Percentiles rank a stretch among this genome's conserved stretches.
Evolutionary conservation across 805 yeast species (phyloP).

Genomic region (Pichia eremophila): DNA sequence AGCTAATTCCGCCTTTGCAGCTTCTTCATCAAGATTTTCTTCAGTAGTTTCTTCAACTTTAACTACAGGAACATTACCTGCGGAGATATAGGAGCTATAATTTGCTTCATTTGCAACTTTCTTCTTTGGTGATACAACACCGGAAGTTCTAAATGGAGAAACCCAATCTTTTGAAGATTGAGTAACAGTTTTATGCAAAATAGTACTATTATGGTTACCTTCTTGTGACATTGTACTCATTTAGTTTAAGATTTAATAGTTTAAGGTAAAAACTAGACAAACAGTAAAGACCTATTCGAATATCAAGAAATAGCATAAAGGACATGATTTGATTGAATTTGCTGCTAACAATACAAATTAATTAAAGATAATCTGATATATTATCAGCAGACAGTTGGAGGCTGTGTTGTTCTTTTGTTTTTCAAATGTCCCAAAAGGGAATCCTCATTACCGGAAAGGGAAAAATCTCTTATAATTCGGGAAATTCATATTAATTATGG

Average conservation of each 20-base stretch:
- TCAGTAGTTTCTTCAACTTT: conserved; percentile 1
- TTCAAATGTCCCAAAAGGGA: no score
- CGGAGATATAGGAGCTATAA: conserved; percentile 3
- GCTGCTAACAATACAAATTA: no score
- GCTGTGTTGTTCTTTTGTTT: no score
- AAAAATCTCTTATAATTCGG: no score
- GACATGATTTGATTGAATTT: no score
- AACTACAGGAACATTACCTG: conserved; percentile 3
- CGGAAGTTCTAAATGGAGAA: conserved; percentile 22
- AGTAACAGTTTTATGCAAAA: conserved; percentile 5
- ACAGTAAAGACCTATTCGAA: no score
- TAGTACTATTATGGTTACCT: background rate
- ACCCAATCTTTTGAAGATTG: conserved; percentile 13
- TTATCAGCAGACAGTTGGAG: no score
- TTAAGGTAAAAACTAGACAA: background rate
- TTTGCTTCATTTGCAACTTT: conserved; percentile 6
- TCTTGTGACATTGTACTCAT: background rate
- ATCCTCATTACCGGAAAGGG: no score
- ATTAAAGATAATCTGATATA: no score
- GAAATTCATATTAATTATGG: no score
- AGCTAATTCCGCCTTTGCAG: background rate
- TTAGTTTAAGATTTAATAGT: background rate
- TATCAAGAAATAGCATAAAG: no score
- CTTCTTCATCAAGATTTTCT: background rate
- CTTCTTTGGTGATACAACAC: background rate